Evolutionary conservation across 768 basidiomycete genomes (phyloP).

Genomic region (Termitomyces sp.): DNA sequence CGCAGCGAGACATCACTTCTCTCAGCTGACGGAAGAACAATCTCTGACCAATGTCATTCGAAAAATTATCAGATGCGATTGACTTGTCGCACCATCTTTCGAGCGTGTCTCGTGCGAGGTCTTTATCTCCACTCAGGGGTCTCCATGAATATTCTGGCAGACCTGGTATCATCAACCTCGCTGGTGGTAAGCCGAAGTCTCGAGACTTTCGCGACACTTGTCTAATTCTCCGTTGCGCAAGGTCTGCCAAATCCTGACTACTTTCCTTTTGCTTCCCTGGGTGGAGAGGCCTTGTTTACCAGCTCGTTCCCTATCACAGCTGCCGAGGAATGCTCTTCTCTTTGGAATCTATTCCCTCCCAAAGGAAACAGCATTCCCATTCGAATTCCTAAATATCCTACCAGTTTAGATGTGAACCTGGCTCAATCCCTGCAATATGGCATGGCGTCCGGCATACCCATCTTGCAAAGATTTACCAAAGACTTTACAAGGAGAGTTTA

Average conservation of each 20-base stretch:
- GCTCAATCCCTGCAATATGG: no score
- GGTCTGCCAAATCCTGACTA: no score
- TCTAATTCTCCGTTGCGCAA: no score
- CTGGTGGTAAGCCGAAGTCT: slow-evolving; percentile 49
- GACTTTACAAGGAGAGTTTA: slow-evolving; percentile 48
- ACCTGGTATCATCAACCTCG: slow-evolving; percentile 31
- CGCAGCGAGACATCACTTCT: not conserved
- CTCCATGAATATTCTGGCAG: slow-evolving; percentile 47
- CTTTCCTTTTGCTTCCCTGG: no score
- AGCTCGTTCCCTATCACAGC: no score
- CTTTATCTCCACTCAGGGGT: slow-evolving; percentile 31
- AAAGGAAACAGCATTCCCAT: no score
- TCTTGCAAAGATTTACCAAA: slow-evolving; percentile 29
- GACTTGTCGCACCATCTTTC: slow-evolving; percentile 41
- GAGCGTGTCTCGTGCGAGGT: not conserved
- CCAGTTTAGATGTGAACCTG: no score
- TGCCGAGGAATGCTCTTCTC: no score
- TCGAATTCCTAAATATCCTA: no score
- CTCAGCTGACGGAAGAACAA: not conserved
- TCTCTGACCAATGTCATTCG: slow-evolving; percentile 6
- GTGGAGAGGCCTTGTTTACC: no score
- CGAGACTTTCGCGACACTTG: slow-evolving; percentile 8
- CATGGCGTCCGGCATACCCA: no score
- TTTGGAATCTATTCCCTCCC: no score
- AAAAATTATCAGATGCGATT: slow-evolving; percentile 41